A percentile compares a stretch with the other conserved stretches of the same genome.
phyloP scores from a whole-genome alignment of 371 early-diverging fungal genomes.

The Mucor mucedo region DNA sequence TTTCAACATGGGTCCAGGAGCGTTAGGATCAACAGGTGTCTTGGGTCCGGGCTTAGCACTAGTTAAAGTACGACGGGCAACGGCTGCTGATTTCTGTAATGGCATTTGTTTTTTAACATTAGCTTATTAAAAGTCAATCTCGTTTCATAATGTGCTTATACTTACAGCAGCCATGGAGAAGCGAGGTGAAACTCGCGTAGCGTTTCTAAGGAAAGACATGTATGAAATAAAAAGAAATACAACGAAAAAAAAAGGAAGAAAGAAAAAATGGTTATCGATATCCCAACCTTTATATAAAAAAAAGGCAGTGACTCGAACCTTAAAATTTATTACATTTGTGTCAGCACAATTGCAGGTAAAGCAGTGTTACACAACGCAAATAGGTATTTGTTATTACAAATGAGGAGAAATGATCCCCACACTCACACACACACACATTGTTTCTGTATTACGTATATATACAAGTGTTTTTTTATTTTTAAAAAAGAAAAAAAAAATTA shows the following conservation, averaged over 20 bases:
- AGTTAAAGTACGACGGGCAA: slow-evolving; percentile 22
- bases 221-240: slow-evolving; percentile 3
- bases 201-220: slow-evolving; percentile 29
- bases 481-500: slow-evolving; percentile 23
- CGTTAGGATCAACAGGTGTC: slow-evolving; percentile 50
- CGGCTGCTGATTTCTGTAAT: slow-evolving; percentile 8
- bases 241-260: slow-evolving; percentile 16
- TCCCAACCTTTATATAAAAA: slow-evolving; percentile 10
- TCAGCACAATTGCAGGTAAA: slow-evolving; percentile 23
- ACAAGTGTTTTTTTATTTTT: slow-evolving; percentile 11
- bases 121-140: background rate
- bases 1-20: slow-evolving; percentile 64
- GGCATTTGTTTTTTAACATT: background rate
- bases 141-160: slow-evolving; percentile 2
- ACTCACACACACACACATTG: background rate
- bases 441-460: slow-evolving; percentile 7
- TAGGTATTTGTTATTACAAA: slow-evolving; percentile 14
- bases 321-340: slow-evolving; percentile 23
- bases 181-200: slow-evolving; percentile 19
- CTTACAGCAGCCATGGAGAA: slow-evolving; percentile 31
- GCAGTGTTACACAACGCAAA: slow-evolving; percentile 8
- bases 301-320: slow-evolving; percentile 11
- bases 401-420: slow-evolving; percentile 4
- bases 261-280: background rate
- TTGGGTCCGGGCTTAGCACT: slow-evolving; percentile 36